Base-by-base conservation (phyloP, 2,329 filamentous ascomycete genomes). In the Curvularia eragrostidis region DNA sequence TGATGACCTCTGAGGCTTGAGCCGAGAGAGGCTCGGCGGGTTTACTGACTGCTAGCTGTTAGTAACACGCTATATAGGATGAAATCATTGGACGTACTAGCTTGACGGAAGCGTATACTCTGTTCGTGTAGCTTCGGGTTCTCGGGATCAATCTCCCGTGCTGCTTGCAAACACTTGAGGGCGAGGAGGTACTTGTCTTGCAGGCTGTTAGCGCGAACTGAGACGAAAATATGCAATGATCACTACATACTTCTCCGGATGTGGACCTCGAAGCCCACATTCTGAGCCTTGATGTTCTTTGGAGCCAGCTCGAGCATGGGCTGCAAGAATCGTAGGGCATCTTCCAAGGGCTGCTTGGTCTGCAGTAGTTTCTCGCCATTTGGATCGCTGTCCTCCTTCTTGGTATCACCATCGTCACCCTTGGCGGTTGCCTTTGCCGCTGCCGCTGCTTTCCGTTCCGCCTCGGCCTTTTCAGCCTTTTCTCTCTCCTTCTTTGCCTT, bases 371-470 rank as follows among this genome's bases (percentile, higher is more conserved):
- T 91, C 67, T 88, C 80, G 39, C 96, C 95, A 30, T 90, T 82
- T 24, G 95, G 94, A 77, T 99, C 95, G 19, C 91, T 86, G 67
- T 99, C 95, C 78, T 91, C 90, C 82, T 96, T 97, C 82, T 93
- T 95, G 9, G 83, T 79, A 62, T 87, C 85, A 13, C 81, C 83
- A 56, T 82, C 80, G 59, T 88, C 90, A 24, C 84, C 85, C 39
- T 84, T 85, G 30, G 84, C 82, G 23, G 82, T 82, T 53, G 87
- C 84, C 61, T 79, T 81, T 56, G 79, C 79, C 9, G 77, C 76
- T 75, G 96, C 92, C 6, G 92, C 91, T 64, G 96, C 93, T 63
- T 89, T 89, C 81, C 91, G 91, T 34, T 89, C 87, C 19, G 87
- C 86, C 71, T 88, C 91, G 65, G 93, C 91, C 24, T 89, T 89